Evolutionary conservation across 768 basidiomycete species (phyloP).

Genomic region (Asterophora parasitica): DNA sequence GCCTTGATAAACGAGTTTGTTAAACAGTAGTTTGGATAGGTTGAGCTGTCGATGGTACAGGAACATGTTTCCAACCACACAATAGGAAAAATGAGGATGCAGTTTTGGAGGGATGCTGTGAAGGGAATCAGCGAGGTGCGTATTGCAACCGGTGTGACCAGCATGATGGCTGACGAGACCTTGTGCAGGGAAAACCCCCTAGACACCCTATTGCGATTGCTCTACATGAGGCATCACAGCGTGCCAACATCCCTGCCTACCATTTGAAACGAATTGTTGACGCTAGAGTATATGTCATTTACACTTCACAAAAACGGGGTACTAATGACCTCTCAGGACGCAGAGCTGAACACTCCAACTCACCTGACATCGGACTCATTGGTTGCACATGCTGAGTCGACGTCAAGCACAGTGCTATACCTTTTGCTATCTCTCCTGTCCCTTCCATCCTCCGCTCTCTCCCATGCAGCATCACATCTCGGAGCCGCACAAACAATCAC

Average conservation of each 20-base stretch:
- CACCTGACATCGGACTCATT: conserved; percentile 67
- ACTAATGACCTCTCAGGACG: conserved; percentile 41
- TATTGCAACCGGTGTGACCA: conserved; percentile 1
- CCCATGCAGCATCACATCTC: conserved; percentile 80
- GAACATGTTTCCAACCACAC: conserved; percentile 69
- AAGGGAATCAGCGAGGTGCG: conserved; percentile 62
- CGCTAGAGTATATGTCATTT: conserved; percentile 57
- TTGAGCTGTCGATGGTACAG: conserved; percentile 73
- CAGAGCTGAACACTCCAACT: conserved; percentile 58
- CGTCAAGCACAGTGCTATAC: conserved; percentile 75
- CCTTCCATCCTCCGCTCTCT: conserved; percentile 47
- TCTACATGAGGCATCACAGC: conserved; percentile 50
- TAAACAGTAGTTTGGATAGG: conserved; percentile 33
- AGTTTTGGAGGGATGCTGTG: conserved; percentile 84
- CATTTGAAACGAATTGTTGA: conserved; percentile 82
- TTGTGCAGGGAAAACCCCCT: conserved; percentile 62
- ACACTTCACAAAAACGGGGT: conserved; percentile 6
- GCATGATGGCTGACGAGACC: conserved; percentile 6
- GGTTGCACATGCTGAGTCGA: conserved; percentile 73
- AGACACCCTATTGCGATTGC: conserved; percentile 79
- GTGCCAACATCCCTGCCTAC: conserved; percentile 55
- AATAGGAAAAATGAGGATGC: conserved; percentile 80
- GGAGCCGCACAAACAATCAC: conserved; percentile 69
- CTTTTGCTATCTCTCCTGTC: conserved; percentile 65
- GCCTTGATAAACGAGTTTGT: conserved; percentile 1